These are phyloP conservation scores for Talaromyces sp. DNA, from an alignment of 2,329 filamentous ascomycete species.

Conservation along the genomic window DNA sequence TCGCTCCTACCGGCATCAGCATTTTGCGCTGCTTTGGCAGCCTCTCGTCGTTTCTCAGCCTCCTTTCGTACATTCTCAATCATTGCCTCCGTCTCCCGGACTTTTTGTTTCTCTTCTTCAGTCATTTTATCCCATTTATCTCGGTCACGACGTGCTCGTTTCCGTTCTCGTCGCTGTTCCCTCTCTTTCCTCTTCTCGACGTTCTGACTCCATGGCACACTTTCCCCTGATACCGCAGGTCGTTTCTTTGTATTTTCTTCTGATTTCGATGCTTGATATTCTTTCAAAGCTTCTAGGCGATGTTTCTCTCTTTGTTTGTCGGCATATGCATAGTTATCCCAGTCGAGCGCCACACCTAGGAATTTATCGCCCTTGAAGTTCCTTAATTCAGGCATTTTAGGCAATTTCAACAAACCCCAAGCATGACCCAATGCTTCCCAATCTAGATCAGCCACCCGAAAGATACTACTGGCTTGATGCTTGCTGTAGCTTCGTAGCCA, in stretches of 20 bases:
- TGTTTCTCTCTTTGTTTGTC: constrained; percentile 68
- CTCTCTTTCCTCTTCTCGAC: constrained; percentile 63
- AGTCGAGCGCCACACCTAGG: constrained; percentile 57
- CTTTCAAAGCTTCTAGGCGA: constrained; percentile 55
- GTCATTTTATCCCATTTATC: constrained; percentile 64
- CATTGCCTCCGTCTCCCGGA: constrained; percentile 62
- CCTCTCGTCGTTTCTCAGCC: constrained; percentile 42
- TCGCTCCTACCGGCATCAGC: constrained; percentile 27
- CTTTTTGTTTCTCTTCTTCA: constrained; percentile 64
- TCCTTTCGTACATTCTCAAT: constrained; percentile 61
- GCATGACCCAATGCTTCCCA: constrained; percentile 77
- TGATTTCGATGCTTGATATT: constrained; percentile 40
- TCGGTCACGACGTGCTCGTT: constrained; percentile 61
- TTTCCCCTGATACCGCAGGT: constrained; percentile 55
- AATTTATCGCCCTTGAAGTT: constrained; percentile 66
- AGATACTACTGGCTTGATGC: constrained; percentile 88
- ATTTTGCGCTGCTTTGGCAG: constrained; percentile 1
- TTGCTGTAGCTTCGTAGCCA: constrained; percentile 91
- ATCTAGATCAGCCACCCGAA: constrained; percentile 74
- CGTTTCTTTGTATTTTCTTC: constrained; percentile 48
- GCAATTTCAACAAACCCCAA: constrained; percentile 83
- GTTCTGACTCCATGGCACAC: constrained; percentile 69
- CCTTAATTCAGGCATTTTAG: constrained; percentile 88
- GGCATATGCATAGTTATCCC: constrained; percentile 66
- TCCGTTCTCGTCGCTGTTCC: constrained; percentile 61